These are phyloP conservation scores for Botrytis cinerea DNA, from an alignment of 2,329 filamentous ascomycete genomes.

Conservation along the genomic window DNA sequence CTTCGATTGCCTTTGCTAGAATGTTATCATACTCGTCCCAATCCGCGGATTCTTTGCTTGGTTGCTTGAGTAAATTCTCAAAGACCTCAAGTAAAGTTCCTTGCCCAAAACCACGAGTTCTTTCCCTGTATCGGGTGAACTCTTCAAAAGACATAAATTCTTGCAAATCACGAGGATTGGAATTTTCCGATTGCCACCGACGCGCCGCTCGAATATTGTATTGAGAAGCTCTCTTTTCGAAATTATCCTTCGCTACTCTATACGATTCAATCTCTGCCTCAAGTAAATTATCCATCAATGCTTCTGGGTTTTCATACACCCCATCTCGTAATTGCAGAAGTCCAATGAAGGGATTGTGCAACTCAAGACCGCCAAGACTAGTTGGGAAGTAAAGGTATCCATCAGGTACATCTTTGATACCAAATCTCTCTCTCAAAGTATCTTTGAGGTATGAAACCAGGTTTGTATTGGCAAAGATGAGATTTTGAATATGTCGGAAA, in stretches of 20 bases:
- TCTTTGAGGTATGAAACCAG: slow-evolving; percentile 52
- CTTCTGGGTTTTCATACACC: slow-evolving; percentile 35
- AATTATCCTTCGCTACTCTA: slow-evolving; percentile 39
- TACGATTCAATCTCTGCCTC: slow-evolving; percentile 44
- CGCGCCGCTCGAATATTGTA: neutral
- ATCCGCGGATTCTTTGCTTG: slow-evolving; percentile 38
- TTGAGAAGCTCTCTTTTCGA: slow-evolving; percentile 33
- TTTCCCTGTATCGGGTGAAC: slow-evolving; percentile 43
- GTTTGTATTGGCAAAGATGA: slow-evolving; percentile 49
- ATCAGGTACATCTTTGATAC: slow-evolving; percentile 44
- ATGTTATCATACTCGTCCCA: slow-evolving; percentile 27
- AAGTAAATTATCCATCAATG: slow-evolving; percentile 37
- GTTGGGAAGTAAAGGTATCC: slow-evolving; percentile 47
- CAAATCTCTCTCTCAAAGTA: slow-evolving; percentile 53
- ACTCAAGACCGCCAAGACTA: slow-evolving; percentile 45
- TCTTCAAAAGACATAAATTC: slow-evolving; percentile 47
- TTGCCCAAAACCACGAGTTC: slow-evolving; percentile 31
- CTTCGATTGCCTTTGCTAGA: slow-evolving; percentile 16
- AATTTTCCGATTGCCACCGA: neutral
- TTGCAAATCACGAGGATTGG: neutral
- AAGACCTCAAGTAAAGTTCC: slow-evolving; percentile 39
- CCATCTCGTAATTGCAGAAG: slow-evolving; percentile 38
- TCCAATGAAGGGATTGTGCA: slow-evolving; percentile 47
- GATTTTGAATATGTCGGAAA: slow-evolving; percentile 53
- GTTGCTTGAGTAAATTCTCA: slow-evolving; percentile 31